These are phyloP conservation scores for Diaporthe sp. DNA, from an alignment of 2,329 filamentous ascomycete species.

Conservation along the genomic window DNA sequence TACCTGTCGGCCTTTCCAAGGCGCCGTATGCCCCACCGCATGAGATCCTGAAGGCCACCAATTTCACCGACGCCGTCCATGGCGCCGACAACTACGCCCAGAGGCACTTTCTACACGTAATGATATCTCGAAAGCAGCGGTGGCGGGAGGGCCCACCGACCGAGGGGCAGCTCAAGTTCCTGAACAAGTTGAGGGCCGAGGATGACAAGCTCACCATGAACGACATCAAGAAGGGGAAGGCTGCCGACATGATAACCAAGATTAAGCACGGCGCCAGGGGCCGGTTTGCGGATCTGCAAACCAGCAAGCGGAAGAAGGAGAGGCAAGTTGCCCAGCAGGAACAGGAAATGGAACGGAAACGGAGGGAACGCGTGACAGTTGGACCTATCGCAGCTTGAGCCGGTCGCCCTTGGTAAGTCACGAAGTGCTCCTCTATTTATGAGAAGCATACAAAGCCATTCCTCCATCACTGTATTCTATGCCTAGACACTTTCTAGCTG, in stretches of 20 bases:
- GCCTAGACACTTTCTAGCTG: background rate
- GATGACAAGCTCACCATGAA: slow-evolving; percentile 65
- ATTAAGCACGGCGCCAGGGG: slow-evolving; percentile 84
- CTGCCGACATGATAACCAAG: slow-evolving; percentile 93
- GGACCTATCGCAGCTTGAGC: slow-evolving; percentile 60
- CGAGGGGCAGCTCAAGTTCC: slow-evolving; percentile 73
- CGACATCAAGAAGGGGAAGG: slow-evolving; percentile 82
- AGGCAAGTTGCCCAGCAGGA: slow-evolving; percentile 53
- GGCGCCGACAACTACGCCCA: slow-evolving; percentile 86
- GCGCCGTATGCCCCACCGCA: slow-evolving; percentile 77
- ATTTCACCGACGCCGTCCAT: slow-evolving; percentile 82
- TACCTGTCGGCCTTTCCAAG: slow-evolving; percentile 58
- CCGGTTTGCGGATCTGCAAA: slow-evolving; percentile 67
- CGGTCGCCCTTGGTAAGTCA: slow-evolving; percentile 19
- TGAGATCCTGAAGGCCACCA: slow-evolving; percentile 73
- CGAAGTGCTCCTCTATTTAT: background rate
- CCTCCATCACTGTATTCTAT: background rate
- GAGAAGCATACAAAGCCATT: background rate
- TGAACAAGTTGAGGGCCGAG: slow-evolving; percentile 74
- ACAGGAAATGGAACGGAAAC: slow-evolving; percentile 53
- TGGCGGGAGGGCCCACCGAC: slow-evolving; percentile 81
- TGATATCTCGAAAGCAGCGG: slow-evolving; percentile 73
- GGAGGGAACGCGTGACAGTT: slow-evolving; percentile 66
- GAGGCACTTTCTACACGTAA: slow-evolving; percentile 73
- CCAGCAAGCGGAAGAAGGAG: slow-evolving; percentile 63